Conservation (phyloP, 768 basidiomycete genomes). For the Suillus clintonianus region DNA sequence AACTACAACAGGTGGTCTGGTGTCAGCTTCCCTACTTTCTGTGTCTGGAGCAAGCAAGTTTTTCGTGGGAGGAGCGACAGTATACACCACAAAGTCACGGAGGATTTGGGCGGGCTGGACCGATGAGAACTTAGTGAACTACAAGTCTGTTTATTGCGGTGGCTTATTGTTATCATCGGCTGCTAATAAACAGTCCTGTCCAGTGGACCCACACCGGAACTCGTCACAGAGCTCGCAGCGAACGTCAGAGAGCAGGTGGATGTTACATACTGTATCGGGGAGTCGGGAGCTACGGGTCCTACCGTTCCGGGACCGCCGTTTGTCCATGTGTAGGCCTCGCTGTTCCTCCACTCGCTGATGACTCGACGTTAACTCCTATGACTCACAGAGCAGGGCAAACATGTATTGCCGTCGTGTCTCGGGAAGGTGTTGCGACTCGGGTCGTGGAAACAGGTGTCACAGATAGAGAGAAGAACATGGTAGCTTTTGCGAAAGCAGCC, state of each 20-base stretch:
- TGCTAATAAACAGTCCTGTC: not conserved
- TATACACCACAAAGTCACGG: conserved; percentile 19
- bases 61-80: conserved; percentile 17
- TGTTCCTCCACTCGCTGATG: not conserved
- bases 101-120: conserved; percentile 20
- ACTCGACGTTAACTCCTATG: not conserved
- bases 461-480: conserved; percentile 21
- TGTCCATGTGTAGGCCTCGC: conserved; percentile 11
- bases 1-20: conserved; percentile 21
- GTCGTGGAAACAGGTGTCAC: conserved; percentile 13
- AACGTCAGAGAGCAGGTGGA: conserved; percentile 13
- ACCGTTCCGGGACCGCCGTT: conserved; percentile 9
- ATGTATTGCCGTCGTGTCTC: conserved; percentile 11
- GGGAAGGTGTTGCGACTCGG: conserved; percentile 11
- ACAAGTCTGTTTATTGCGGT: conserved; percentile 10
- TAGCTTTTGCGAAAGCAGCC: conserved; percentile 16
- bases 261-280: conserved; percentile 18
- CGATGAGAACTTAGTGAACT: conserved; percentile 13
- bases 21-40: conserved; percentile 19
- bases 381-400: conserved; percentile 12
- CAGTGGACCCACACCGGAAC: conserved; percentile 19
- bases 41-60: conserved; percentile 20
- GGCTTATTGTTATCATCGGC: not conserved
- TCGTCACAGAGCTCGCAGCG: conserved; percentile 18
- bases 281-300: conserved; percentile 22